Conservation (phyloP, 2,329 filamentous ascomycete genomes). For the Aureobasidium pullulans region DNA sequence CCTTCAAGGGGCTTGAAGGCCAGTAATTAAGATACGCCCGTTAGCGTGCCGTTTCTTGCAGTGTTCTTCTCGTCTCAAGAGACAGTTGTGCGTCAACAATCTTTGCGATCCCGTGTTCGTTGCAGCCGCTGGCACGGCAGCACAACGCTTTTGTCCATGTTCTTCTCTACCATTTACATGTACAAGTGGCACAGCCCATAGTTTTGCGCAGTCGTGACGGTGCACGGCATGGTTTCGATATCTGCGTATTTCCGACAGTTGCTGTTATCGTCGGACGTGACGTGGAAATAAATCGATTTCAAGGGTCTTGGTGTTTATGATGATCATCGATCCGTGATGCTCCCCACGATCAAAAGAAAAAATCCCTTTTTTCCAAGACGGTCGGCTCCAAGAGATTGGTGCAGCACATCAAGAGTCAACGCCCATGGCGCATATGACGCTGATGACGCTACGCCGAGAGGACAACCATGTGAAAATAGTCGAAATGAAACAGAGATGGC, state of each 20-base stretch:
- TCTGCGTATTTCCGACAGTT: background rate
- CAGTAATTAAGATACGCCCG: background rate
- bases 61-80: background rate
- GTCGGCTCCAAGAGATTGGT: conserved; percentile 9
- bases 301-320: background rate
- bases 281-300: background rate
- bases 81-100: conserved; percentile 12
- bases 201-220: background rate
- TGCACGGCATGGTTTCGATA: background rate
- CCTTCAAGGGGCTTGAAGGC: background rate
- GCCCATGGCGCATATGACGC: conserved; percentile 4
- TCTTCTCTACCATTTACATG: background rate
- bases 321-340: background rate
- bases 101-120: background rate
- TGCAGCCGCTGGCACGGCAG: background rate
- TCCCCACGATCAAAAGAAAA: conserved; percentile 1
- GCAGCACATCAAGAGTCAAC: background rate
- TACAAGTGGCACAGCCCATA: background rate
- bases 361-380: background rate
- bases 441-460: background rate
- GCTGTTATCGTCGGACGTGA: background rate
- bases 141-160: background rate
- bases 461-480: conserved; percentile 8
- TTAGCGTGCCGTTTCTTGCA: conserved; percentile 5
- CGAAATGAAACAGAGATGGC: background rate